Percentiles rank a stretch among this genome's conserved stretches.
phyloP scores from a whole-genome alignment of 2,329 filamentous ascomycete genomes.

The Bipolaris zeicola region DNA sequence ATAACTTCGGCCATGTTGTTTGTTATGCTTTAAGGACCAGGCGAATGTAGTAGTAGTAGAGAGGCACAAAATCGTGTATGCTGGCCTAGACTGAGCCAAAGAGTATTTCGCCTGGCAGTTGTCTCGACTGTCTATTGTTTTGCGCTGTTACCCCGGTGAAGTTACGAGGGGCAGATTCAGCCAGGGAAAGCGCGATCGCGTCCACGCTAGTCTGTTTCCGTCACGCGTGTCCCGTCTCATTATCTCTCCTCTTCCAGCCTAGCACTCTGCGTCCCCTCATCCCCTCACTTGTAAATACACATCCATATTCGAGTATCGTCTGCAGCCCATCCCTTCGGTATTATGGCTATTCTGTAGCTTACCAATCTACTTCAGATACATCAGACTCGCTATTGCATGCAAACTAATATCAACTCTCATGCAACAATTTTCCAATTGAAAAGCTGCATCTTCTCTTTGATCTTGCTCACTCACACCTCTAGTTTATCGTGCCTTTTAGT shows the following conservation, averaged over 20 bases:
- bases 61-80: background rate
- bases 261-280: slow-evolving; percentile 1
- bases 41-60: background rate
- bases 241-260: slow-evolving; percentile 26
- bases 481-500: background rate
- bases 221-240: slow-evolving; percentile 25
- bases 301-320: background rate
- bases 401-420: background rate
- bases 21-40: background rate
- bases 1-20: slow-evolving; percentile 50
- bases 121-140: slow-evolving; percentile 19
- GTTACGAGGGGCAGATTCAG: slow-evolving; percentile 26
- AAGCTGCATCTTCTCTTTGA: background rate
- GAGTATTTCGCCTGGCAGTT: slow-evolving; percentile 9
- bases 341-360: too few relatives aligned
- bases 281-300: background rate
- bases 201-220: slow-evolving; percentile 20
- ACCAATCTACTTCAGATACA: background rate
- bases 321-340: background rate
- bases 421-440: too few relatives aligned
- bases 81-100: background rate
- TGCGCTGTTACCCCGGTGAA: slow-evolving; percentile 14
- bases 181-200: slow-evolving; percentile 26
- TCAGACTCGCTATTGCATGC: background rate
- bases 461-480: background rate